These are phyloP conservation scores for Stylonectria norvegica DNA, from an alignment of 2,329 filamentous ascomycete genomes.

Conservation along the genomic window DNA sequence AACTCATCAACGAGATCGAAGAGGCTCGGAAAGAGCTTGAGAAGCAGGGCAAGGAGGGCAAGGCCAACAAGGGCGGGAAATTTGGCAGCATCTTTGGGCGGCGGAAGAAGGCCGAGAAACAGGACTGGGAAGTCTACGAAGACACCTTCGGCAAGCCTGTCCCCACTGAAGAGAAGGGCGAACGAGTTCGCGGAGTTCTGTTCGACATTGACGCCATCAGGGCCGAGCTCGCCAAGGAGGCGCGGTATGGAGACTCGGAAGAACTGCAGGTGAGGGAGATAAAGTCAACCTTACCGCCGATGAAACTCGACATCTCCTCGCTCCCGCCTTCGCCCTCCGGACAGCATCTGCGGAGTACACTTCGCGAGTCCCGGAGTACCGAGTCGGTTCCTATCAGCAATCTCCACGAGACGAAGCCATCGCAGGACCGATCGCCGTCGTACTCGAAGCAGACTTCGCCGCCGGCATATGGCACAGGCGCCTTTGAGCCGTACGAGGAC, in stretches of 20 bases:
- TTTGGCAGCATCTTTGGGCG: constrained; percentile 81
- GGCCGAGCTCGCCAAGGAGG: constrained; percentile 72
- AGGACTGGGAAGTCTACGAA: constrained; percentile 93
- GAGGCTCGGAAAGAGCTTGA: constrained; percentile 86
- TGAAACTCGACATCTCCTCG: constrained; percentile 67
- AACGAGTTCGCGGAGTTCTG: constrained; percentile 63
- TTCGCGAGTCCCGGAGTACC: constrained; percentile 48
- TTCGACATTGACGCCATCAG: constrained; percentile 96
- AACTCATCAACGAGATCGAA: constrained; percentile 95
- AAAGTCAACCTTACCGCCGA: constrained; percentile 82
- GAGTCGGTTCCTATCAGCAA: constrained; percentile 33
- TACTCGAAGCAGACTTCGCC: constrained; percentile 17
- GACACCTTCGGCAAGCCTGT: constrained; percentile 50
- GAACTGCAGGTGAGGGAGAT: constrained; percentile 71
- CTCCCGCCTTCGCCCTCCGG: constrained; percentile 22
- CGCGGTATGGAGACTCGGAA: constrained; percentile 47
- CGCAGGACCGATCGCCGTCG: constrained; percentile 22
- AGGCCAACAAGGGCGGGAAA: constrained; percentile 48
- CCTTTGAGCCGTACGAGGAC: constrained; percentile 47
- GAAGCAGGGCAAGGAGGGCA: constrained; percentile 67
- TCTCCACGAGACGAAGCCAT: constrained; percentile 22
- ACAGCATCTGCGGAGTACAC: constrained; percentile 15
- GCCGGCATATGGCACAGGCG: constrained; percentile 19
- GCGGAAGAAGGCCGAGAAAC: constrained; percentile 76
- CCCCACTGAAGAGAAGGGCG: constrained; percentile 32